Evolutionary conservation across 768 basidiomycete species (phyloP).

Genomic region (Lactarius sp.): DNA sequence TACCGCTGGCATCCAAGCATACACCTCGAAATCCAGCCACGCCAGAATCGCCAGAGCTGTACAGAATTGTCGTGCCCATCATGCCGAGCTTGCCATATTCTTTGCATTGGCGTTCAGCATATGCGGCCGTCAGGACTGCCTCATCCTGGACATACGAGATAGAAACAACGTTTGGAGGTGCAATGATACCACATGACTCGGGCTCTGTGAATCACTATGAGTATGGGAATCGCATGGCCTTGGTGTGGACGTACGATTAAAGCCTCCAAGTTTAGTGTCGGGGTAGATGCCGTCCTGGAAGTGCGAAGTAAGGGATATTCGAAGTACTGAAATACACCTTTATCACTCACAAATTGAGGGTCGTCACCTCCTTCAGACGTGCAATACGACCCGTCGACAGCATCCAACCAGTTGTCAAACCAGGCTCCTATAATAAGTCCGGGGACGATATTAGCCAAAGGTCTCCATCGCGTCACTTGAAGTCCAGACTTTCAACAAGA

Average conservation of each 20-base stretch:
- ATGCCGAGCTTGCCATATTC: slow-evolving; percentile 45
- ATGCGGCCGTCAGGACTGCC: slow-evolving; percentile 31
- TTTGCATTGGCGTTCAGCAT: slow-evolving; percentile 39
- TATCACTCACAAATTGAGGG: not conserved
- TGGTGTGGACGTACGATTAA: slow-evolving; percentile 31
- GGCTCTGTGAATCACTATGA: slow-evolving; percentile 24
- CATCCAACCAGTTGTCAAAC: slow-evolving; percentile 26
- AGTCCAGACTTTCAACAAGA: slow-evolving; percentile 6
- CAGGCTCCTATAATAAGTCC: slow-evolving; percentile 11
- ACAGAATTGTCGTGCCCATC: slow-evolving; percentile 41
- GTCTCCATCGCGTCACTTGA: not conserved
- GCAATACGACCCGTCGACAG: slow-evolving; percentile 23
- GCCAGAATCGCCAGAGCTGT: slow-evolving; percentile 42
- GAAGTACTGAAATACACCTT: not conserved
- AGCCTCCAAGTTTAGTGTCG: slow-evolving; percentile 33
- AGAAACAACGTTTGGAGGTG: slow-evolving; percentile 38
- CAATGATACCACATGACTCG: slow-evolving; percentile 36
- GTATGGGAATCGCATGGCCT: no score
- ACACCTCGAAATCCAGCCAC: slow-evolving; percentile 36
- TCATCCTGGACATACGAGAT: slow-evolving; percentile 40
- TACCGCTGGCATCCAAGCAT: slow-evolving; percentile 35
- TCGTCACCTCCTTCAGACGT: slow-evolving; percentile 19
- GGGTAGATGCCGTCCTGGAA: slow-evolving; percentile 35
- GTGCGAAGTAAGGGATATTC: not conserved
- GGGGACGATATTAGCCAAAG: not conserved